These are phyloP conservation scores for Cynanchum wilfordii DNA, from an alignment of 257 asterid species.

Conservation along the genomic window DNA sequence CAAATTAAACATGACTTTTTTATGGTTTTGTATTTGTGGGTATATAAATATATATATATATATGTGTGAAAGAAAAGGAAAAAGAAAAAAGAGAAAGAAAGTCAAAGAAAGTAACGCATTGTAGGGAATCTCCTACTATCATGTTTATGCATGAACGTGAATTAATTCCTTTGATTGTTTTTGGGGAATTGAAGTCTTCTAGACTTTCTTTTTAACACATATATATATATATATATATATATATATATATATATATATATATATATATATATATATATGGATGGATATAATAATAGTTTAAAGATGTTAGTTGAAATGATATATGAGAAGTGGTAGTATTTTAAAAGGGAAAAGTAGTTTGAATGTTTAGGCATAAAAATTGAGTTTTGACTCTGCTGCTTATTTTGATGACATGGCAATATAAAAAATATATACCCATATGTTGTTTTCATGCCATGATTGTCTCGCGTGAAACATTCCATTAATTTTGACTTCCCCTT, in stretches of 20 bases:
- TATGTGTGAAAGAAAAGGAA: too few species aligned
- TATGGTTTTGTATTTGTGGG: too few species aligned
- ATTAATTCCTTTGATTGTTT: not conserved
- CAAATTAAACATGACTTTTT: too few species aligned
- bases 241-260: too few species aligned
- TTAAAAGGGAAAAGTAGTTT: not conserved
- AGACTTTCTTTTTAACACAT: too few species aligned
- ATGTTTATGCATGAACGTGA: not conserved
- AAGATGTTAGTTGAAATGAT: not conserved
- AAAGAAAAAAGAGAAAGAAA: not conserved
- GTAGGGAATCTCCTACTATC: not conserved
- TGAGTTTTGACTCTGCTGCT: not conserved
- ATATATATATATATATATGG: too few species aligned
- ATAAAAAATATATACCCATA: too few species aligned
- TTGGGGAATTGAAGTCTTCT: not conserved
- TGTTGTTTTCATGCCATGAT: not conserved
- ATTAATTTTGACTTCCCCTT: not conserved
- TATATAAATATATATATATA: too few species aligned
- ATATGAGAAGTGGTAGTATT: not conserved
- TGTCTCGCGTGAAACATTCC: slow-evolving; percentile 2
- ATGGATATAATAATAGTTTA: too few species aligned
- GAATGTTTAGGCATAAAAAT: not conserved
- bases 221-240: too few species aligned
- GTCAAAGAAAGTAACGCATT: not conserved
- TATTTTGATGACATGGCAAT: not conserved